phyloP scores from a whole-genome alignment of 768 basidiomycete genomes.

The Boletus pseudo-olivaceus region DNA sequence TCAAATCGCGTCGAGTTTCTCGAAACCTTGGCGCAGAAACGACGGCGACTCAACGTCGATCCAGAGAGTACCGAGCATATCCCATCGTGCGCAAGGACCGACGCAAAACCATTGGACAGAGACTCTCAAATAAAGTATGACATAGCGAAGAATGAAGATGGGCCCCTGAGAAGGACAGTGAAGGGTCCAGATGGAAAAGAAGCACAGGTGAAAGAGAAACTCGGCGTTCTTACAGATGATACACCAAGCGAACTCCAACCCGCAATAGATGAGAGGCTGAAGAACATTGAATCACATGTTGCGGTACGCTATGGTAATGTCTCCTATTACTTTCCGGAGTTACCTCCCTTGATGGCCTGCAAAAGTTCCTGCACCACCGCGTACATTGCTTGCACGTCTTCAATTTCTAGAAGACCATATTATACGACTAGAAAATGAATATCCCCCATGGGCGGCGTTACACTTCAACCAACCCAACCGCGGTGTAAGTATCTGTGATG shows the following conservation, averaged over 20 bases:
- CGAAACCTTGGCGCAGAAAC: conserved; percentile 53
- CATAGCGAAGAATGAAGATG: conserved; percentile 80
- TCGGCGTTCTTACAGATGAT: conserved; percentile 22
- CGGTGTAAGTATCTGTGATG: conserved; percentile 50
- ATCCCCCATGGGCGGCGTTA: conserved; percentile 85
- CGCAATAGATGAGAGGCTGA: conserved; percentile 59
- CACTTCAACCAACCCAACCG: conserved; percentile 84
- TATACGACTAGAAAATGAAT: conserved; percentile 72
- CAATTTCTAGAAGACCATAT: conserved; percentile 76
- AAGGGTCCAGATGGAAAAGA: conserved; percentile 27
- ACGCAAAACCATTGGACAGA: conserved; percentile 67
- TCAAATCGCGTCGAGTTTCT: conserved; percentile 80
- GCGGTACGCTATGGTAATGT: conserved; percentile 68
- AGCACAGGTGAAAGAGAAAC: conserved; percentile 7
- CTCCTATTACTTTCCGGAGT: background rate
- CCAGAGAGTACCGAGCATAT: conserved; percentile 31
- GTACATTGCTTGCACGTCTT: conserved; percentile 58
- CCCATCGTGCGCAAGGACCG: conserved; percentile 69
- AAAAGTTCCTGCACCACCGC: conserved; percentile 69
- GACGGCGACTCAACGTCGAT: conserved; percentile 39
- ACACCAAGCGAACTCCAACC: conserved; percentile 48
- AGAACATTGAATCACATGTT: conserved; percentile 67
- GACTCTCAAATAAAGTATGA: conserved; percentile 85
- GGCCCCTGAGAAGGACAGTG: conserved; percentile 63
- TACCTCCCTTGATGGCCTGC: conserved; percentile 2